These are phyloP conservation scores for Tolypocladium tundrense DNA, from an alignment of 2,329 filamentous ascomycete species.

Conservation along the genomic window DNA sequence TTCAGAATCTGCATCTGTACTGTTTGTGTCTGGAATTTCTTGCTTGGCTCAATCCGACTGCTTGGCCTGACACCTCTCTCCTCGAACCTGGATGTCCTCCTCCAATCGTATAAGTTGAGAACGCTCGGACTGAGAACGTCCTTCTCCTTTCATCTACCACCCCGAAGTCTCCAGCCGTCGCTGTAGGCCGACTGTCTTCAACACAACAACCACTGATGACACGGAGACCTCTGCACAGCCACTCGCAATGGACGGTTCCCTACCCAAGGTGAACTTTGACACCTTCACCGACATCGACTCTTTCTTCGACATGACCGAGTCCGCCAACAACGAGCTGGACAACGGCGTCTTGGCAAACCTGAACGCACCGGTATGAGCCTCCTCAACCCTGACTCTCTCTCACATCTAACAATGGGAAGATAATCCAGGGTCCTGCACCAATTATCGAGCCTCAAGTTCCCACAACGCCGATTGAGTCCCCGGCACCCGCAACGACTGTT, in stretches of 20 bases:
- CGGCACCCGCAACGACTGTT: neutral
- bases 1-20: neutral
- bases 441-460: neutral
- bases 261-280: neutral
- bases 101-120: neutral
- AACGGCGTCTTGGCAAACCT: neutral
- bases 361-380: neutral
- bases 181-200: neutral
- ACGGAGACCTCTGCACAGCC: neutral
- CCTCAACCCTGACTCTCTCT: neutral
- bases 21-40: neutral
- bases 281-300: neutral
- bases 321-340: neutral
- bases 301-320: neutral
- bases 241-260: neutral
- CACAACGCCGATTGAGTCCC: neutral
- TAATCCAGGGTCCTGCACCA: neutral
- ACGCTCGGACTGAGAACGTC: neutral
- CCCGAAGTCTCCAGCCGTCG: no score
- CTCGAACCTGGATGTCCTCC: neutral
- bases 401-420: neutral
- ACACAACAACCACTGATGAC: neutral
- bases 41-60: neutral
- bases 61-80: neutral
- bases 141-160: neutral